Percentiles rank a stretch among this genome's conserved stretches.
phyloP scores from a whole-genome alignment of 2,329 filamentous ascomycete species.

The Corynespora cassiicola region DNA sequence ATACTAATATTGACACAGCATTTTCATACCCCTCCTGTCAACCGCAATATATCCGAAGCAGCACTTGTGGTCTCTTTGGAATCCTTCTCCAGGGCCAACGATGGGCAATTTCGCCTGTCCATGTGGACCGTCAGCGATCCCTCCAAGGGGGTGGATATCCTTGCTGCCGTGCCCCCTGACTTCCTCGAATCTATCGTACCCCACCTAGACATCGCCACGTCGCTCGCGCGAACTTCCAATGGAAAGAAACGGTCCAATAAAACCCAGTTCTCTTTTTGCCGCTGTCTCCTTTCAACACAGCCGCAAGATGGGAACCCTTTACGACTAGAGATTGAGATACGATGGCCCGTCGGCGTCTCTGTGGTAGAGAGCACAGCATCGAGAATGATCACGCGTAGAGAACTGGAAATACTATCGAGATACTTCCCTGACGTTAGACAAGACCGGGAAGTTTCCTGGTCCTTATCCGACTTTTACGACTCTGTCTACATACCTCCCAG shows the following conservation, averaged over 20 bases:
- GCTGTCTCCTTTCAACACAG: slow-evolving; percentile 24
- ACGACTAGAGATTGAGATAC: slow-evolving; percentile 30
- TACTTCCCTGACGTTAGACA: slow-evolving; percentile 36
- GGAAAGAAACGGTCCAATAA: slow-evolving; percentile 24
- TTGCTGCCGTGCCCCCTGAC: slow-evolving; percentile 20
- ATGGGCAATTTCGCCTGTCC: slow-evolving; percentile 21
- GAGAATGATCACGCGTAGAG: slow-evolving; percentile 24
- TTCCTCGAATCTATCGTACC: slow-evolving; percentile 24
- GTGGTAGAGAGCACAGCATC: slow-evolving; percentile 28
- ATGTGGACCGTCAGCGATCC: slow-evolving; percentile 21
- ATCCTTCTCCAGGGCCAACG: slow-evolving; percentile 16
- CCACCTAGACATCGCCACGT: slow-evolving; percentile 27
- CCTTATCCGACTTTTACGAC: slow-evolving; percentile 70
- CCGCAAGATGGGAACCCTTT: slow-evolving; percentile 8
- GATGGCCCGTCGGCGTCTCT: slow-evolving; percentile 36
- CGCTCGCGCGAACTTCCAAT: slow-evolving; percentile 20
- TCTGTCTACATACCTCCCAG: slow-evolving; percentile 68
- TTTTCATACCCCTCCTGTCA: no score
- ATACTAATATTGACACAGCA: no score
- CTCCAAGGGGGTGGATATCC: slow-evolving; percentile 20
- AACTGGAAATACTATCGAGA: slow-evolving; percentile 30
- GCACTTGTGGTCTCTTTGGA: slow-evolving; percentile 29
- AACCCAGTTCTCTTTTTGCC: slow-evolving; percentile 31
- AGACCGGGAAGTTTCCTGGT: no score
- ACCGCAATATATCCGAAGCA: neutral